These are phyloP conservation scores for Xylaria sp. DNA, from an alignment of 2,329 filamentous ascomycete genomes.

Conservation along the genomic window DNA sequence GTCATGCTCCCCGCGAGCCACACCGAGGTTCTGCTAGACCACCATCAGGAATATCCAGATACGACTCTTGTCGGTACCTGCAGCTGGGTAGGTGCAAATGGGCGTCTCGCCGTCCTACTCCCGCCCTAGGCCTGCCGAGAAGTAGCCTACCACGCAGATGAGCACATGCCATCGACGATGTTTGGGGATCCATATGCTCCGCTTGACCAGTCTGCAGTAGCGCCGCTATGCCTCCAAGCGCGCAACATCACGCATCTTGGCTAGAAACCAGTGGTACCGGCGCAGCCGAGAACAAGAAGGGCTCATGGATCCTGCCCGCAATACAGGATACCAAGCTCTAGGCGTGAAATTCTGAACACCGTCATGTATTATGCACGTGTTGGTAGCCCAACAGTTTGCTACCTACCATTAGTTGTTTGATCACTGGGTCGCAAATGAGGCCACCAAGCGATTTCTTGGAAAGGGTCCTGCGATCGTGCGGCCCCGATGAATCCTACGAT, in stretches of 20 bases:
- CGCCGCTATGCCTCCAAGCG: slow-evolving; percentile 21
- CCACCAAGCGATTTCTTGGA: slow-evolving; percentile 21
- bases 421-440: slow-evolving; percentile 7
- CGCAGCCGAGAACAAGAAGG: slow-evolving; percentile 17
- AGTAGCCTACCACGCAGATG: slow-evolving; percentile 20
- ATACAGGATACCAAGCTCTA: slow-evolving; percentile 12
- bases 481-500: slow-evolving; percentile 20
- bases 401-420: slow-evolving; percentile 30
- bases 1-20: slow-evolving; percentile 29
- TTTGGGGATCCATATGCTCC: slow-evolving; percentile 12
- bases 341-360: slow-evolving; percentile 20
- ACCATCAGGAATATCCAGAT: slow-evolving; percentile 20
- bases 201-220: slow-evolving; percentile 32
- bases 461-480: slow-evolving; percentile 26
- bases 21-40: slow-evolving; percentile 35
- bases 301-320: slow-evolving; percentile 13
- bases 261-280: neutral
- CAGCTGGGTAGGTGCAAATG: slow-evolving; percentile 28
- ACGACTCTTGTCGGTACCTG: slow-evolving; percentile 27
- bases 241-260: slow-evolving; percentile 1
- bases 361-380: slow-evolving; percentile 28
- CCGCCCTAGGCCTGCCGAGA: slow-evolving; percentile 7
- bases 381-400: slow-evolving; percentile 28
- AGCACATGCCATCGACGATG: slow-evolving; percentile 5
- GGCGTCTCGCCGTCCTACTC: slow-evolving; percentile 36